Conservation (phyloP, 805 yeast species). For the Wickerhamomyces mucosus region DNA sequence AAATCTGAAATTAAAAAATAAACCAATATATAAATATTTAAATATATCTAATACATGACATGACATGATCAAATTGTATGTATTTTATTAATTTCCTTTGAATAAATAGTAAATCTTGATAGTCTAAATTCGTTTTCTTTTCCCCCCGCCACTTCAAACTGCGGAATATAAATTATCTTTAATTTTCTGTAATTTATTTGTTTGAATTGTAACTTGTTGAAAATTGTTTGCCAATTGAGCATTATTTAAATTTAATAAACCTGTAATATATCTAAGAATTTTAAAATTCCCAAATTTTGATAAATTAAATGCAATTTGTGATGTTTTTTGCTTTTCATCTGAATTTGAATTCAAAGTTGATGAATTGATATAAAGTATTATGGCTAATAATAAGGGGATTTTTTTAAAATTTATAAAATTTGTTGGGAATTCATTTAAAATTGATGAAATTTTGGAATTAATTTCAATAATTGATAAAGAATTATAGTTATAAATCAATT, state of each 20-base stretch:
- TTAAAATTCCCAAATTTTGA: slow-evolving; percentile 18
- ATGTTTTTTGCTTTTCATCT: slow-evolving; percentile 20
- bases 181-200: slow-evolving; percentile 11
- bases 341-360: slow-evolving; percentile 18
- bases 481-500: slow-evolving; percentile 9
- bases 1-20: not conserved
- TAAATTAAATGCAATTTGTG: slow-evolving; percentile 18
- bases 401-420: slow-evolving; percentile 12
- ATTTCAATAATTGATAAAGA: slow-evolving; percentile 11
- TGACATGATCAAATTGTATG: too few species aligned
- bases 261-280: slow-evolving; percentile 16
- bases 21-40: not conserved
- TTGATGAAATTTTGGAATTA: slow-evolving; percentile 3
- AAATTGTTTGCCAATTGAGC: slow-evolving; percentile 16
- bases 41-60: not conserved
- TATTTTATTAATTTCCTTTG: too few species aligned
- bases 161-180: slow-evolving; percentile 3
- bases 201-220: slow-evolving; percentile 18
- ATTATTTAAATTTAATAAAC: slow-evolving; percentile 15
- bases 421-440: slow-evolving; percentile 5
- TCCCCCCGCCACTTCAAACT: too few species aligned
- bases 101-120: not conserved
- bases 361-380: slow-evolving; percentile 16
- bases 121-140: not conserved
- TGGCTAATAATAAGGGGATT: slow-evolving; percentile 14